Conservation (phyloP, 2,329 filamentous ascomycete species). For the Juglanconis oblonga region DNA sequence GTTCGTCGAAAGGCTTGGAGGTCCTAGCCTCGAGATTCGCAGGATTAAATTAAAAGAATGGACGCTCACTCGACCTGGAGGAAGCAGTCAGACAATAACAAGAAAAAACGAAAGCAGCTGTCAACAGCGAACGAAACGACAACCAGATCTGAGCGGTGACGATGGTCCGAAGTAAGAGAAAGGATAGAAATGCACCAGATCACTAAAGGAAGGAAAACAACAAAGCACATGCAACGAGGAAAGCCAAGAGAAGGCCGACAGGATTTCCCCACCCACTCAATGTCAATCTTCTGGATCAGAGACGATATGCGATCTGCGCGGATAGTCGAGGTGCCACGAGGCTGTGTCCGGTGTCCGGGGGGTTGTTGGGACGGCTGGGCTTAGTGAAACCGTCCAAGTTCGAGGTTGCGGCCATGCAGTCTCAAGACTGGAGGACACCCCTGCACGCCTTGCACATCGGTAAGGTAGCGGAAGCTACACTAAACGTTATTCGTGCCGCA, state of each 20-base stretch:
- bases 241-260: constrained; percentile 20
- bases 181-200: constrained; percentile 19
- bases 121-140: background rate
- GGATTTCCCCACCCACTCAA: background rate
- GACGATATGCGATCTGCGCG: background rate
- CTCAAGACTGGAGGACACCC: constrained; percentile 13
- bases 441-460: background rate
- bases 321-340: constrained; percentile 9
- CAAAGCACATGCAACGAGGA: constrained; percentile 17
- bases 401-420: constrained; percentile 16
- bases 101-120: constrained; percentile 14
- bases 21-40: background rate
- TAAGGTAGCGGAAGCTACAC: background rate
- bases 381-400: constrained; percentile 17
- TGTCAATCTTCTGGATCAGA: background rate
- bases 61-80: constrained; percentile 29
- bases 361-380: background rate
- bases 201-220: constrained; percentile 19
- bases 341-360: background rate
- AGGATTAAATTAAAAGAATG: constrained; percentile 18
- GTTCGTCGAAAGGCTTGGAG: background rate
- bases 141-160: constrained; percentile 9
- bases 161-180: constrained; percentile 13
- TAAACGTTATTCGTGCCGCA: background rate
- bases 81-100: constrained; percentile 7